These are phyloP conservation scores for Eutrema salsugineum DNA, from an alignment of 441 rosid species.

Conservation along the genomic window DNA sequence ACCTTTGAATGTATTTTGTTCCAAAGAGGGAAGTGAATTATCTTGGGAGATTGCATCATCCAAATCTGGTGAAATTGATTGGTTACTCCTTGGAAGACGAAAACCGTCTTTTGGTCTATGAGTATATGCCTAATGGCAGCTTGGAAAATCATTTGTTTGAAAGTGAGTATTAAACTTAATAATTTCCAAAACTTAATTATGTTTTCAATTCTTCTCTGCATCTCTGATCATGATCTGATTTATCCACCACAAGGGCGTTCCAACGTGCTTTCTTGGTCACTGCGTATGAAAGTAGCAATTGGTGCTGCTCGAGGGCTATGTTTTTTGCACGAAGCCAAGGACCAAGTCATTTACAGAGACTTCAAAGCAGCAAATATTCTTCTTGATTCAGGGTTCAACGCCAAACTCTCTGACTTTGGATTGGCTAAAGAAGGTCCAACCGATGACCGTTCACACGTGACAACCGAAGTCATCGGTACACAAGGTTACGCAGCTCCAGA, in stretches of 20 bases:
- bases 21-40: slow-evolving; percentile 50
- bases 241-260: slow-evolving; percentile 35
- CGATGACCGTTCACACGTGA: slow-evolving; percentile 55
- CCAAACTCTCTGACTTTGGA: slow-evolving; percentile 77
- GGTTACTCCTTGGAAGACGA: slow-evolving; percentile 51
- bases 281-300: slow-evolving; percentile 55
- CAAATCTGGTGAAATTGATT: slow-evolving; percentile 50
- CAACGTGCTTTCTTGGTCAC: slow-evolving; percentile 52
- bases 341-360: slow-evolving; percentile 69
- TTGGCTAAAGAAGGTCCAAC: slow-evolving; percentile 74
- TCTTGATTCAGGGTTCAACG: slow-evolving; percentile 60
- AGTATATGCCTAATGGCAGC: slow-evolving; percentile 56
- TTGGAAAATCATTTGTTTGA: slow-evolving; percentile 54
- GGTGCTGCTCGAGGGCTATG: slow-evolving; percentile 68
- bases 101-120: slow-evolving; percentile 56
- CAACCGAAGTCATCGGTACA: slow-evolving; percentile 71
- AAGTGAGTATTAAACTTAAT: slow-evolving; percentile 34
- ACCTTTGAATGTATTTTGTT: not conserved
- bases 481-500: slow-evolving; percentile 82
- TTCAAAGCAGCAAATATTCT: slow-evolving; percentile 73
- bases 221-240: not conserved
- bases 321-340: slow-evolving; percentile 59
- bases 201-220: not conserved
- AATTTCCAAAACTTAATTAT: not conserved
- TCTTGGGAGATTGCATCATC: slow-evolving; percentile 55